Conservation (phyloP, 2,329 filamentous ascomycete species). For the Sclerotinia minor region DNA sequence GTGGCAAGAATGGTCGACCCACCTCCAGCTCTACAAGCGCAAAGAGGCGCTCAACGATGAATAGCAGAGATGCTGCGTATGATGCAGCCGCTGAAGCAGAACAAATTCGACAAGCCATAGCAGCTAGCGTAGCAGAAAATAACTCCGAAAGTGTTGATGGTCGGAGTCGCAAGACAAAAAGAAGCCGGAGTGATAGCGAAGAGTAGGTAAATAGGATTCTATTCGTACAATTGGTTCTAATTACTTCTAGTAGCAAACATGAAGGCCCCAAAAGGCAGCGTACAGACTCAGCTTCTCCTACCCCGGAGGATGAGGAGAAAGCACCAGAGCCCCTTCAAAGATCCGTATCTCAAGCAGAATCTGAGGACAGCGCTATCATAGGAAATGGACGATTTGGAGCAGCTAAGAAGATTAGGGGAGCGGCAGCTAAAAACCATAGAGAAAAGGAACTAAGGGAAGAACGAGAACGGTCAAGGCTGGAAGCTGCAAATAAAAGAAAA, state of each 20-base stretch:
- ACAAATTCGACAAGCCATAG: constrained; percentile 82
- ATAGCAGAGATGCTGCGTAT: constrained; percentile 91
- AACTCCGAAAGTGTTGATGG: constrained; percentile 47
- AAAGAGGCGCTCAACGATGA: constrained; percentile 94
- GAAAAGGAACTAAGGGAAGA: constrained; percentile 71
- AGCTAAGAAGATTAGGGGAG: constrained; percentile 61
- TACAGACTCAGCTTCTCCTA: constrained; percentile 73
- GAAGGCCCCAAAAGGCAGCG: constrained; percentile 77
- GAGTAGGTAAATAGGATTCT: constrained; percentile 63
- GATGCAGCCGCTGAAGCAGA: constrained; percentile 73
- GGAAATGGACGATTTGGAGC: constrained; percentile 48
- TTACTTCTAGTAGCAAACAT: constrained; percentile 58
- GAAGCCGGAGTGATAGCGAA: constrained; percentile 87
- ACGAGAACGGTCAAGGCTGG: constrained; percentile 69
- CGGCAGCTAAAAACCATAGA: constrained; percentile 57
- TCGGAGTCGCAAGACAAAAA: constrained; percentile 68
- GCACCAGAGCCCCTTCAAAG: constrained; percentile 36
- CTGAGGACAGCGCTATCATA: constrained; percentile 64
- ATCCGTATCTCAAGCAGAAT: constrained; percentile 59
- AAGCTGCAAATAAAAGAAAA: constrained; percentile 78
- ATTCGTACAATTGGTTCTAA: constrained; percentile 27
- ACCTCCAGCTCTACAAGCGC: constrained; percentile 46
- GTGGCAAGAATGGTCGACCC: constrained; percentile 55
- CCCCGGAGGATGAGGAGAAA: constrained; percentile 54
- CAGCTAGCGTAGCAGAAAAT: constrained; percentile 85